These are phyloP conservation scores for Tricladium varicosporioides DNA, from an alignment of 2,329 filamentous ascomycete species.

Conservation along the genomic window DNA sequence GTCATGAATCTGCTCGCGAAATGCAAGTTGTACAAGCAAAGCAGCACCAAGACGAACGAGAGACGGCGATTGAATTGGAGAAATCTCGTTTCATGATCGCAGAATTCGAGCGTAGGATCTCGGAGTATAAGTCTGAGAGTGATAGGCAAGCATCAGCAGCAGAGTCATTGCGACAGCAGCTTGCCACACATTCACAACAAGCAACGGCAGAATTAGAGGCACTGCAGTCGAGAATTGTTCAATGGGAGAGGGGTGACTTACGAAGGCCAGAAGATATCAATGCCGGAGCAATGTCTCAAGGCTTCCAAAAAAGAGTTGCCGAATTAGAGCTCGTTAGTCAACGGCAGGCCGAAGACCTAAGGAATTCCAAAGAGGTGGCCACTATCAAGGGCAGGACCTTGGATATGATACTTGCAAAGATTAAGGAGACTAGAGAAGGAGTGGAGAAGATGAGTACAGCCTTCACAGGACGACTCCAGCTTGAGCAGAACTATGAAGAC, in stretches of 20 bases:
- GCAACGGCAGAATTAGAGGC: constrained; percentile 15
- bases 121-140: constrained; percentile 18
- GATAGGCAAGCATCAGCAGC: constrained; percentile 16
- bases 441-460: constrained; percentile 21
- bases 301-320: constrained; percentile 17
- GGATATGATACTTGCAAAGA: constrained; percentile 20
- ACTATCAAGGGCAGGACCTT: constrained; percentile 18
- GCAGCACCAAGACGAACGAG: constrained; percentile 12
- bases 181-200: constrained; percentile 17
- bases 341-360: constrained; percentile 19
- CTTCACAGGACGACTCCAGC: constrained; percentile 18
- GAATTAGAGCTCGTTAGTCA: constrained; percentile 20
- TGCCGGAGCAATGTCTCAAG: constrained; percentile 16
- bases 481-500: constrained; percentile 22
- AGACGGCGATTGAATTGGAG: constrained; percentile 10
- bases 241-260: constrained; percentile 18
- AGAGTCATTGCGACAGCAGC: constrained; percentile 19
- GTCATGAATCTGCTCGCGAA: constrained; percentile 15
- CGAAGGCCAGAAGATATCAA: constrained; percentile 18
- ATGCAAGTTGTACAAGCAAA: constrained; percentile 14
- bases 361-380: constrained; percentile 15
- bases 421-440: constrained; percentile 21
- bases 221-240: constrained; percentile 14
- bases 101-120: constrained; percentile 18
- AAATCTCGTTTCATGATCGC: constrained; percentile 15